Conservation (phyloP, 768 basidiomycete species). For the Candolleomyces eurysporus region DNA sequence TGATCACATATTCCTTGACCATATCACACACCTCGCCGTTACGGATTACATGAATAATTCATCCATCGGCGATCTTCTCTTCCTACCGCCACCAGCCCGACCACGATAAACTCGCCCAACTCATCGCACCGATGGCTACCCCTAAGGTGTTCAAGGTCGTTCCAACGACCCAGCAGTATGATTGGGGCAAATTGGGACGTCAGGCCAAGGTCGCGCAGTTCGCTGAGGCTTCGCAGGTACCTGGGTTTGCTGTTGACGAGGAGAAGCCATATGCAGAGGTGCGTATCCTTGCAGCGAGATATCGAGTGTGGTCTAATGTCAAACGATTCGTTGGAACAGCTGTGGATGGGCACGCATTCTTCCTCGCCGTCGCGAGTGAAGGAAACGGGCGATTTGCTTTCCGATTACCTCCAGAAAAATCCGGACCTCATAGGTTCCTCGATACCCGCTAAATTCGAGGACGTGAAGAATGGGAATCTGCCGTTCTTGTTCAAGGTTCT, state of each 20-base stretch:
- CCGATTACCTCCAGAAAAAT: conserved; percentile 60
- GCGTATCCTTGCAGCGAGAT: conserved; percentile 20
- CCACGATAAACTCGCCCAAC: background rate
- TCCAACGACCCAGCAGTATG: conserved; percentile 87
- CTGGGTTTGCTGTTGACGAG: conserved; percentile 68
- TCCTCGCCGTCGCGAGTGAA: conserved; percentile 49
- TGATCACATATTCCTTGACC: no score
- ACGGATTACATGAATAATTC: background rate
- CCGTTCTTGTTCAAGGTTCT: conserved; percentile 94
- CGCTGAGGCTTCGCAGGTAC: conserved; percentile 56
- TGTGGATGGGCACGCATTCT: conserved; percentile 98
- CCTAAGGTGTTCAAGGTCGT: conserved; percentile 70
- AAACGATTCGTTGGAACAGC: conserved; percentile 46
- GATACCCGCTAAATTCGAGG: conserved; percentile 51
- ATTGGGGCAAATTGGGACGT: conserved; percentile 89
- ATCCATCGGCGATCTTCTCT: background rate
- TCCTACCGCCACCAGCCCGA: background rate
- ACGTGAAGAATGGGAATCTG: conserved; percentile 61
- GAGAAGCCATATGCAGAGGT: conserved; percentile 91
- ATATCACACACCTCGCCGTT: no score
- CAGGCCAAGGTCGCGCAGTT: conserved; percentile 88
- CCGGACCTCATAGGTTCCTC: conserved; percentile 65
- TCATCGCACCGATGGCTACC: background rate
- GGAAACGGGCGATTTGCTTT: conserved; percentile 41
- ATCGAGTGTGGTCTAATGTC: conserved; percentile 10